Conservation (phyloP, 192 early-diverging fungal genomes). For the Coemansia pectinata region DNA sequence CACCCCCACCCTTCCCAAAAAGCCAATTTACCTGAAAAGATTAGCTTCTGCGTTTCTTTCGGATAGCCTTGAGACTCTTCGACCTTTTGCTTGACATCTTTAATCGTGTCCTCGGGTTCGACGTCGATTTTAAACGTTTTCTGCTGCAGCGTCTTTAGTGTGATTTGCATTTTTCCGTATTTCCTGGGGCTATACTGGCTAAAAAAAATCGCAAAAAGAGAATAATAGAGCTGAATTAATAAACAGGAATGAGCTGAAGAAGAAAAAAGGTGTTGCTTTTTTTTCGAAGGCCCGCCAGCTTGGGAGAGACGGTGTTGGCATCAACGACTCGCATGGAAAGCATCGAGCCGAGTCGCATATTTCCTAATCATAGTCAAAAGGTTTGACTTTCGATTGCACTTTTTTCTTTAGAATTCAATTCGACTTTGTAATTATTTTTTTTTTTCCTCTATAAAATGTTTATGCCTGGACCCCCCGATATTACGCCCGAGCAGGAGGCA, state of each 20-base stretch:
- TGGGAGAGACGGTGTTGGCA: background rate
- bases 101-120: slow-evolving; percentile 67
- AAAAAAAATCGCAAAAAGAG: background rate
- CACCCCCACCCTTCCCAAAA: background rate
- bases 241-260: background rate
- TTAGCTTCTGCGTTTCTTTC: slow-evolving; percentile 79
- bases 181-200: background rate
- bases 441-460: slow-evolving; percentile 33
- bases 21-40: slow-evolving; percentile 59
- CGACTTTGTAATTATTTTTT: background rate
- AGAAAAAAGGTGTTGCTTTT: background rate
- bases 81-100: slow-evolving; percentile 77
- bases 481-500: slow-evolving; percentile 51
- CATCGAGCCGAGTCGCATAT: slow-evolving; percentile 1
- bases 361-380: background rate
- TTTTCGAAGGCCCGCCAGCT: background rate
- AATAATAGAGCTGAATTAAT: background rate
- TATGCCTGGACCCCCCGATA: slow-evolving; percentile 52
- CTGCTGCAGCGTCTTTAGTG: slow-evolving; percentile 90
- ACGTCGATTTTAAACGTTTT: slow-evolving; percentile 79
- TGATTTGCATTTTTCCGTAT: slow-evolving; percentile 63
- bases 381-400: background rate
- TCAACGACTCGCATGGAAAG: background rate
- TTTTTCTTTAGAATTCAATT: background rate
- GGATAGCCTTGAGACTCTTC: slow-evolving; percentile 69